Evolutionary conservation across 331 rosid species (phyloP), one percentile per base, ranked within the genome.

Genomic region (Quercus phellos): DNA sequence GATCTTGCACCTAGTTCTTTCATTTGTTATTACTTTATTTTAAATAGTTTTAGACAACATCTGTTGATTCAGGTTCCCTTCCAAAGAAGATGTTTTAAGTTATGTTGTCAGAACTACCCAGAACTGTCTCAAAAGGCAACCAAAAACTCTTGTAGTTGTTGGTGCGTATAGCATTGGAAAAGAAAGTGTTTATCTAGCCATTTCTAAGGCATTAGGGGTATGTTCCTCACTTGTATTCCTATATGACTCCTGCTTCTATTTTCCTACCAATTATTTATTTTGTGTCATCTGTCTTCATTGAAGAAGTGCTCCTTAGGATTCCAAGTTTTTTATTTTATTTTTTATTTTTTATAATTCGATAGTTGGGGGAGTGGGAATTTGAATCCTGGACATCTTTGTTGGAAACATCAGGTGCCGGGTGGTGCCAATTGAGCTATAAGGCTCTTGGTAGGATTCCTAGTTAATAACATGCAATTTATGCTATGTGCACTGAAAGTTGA

Each of bases 161-260:
- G 90, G 90, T 71, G 90, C 90, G 30, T 87, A 87, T 30, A 87
- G 90, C 61, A 87, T 87, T 84, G 90, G 90, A 68, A 87, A 87
- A 82, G 90, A 87, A 77, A 79, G 88, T 79, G 90, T 87, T 70
- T 87, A 87, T 79, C 85, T 82, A 74, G 80, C 73, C 56, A 87
- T 87, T 79, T 84, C 90, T 4, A 82, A 82, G 78, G 84, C 79
- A 29, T 86, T 87, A 3, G 81, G 83, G 85, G 90, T 84, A 79
- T 51, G 73, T 74, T 30, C 29, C 30, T 55, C 78, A 72, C 35
- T 43, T 60, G 55, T 46, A 3, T 2, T 24, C 22, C 67, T 35
- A 63, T 16, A 16, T 69, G 27, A 64, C 26, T 24, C 46, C 76
- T 56, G 64, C 53, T 51, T 12, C 17, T 38, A 12, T 54, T 69